A percentile compares a stretch with the other conserved stretches of the same genome.
Evolutionary conservation across 495 filamentous ascomycete species (phyloP).

Genomic region (Hypoxylon perforatum): DNA sequence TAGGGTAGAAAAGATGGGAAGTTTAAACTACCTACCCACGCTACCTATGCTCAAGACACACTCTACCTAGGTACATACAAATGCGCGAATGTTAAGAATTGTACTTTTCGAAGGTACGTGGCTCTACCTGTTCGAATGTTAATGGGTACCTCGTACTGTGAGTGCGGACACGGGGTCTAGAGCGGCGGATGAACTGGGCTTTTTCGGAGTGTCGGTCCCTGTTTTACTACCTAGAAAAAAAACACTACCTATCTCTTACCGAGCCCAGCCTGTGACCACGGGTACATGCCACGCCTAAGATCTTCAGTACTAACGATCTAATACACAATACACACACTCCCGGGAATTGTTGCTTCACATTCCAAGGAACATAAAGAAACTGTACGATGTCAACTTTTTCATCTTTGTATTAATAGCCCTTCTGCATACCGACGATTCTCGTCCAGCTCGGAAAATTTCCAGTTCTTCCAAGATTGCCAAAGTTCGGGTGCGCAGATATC

Average conservation of each 20-base stretch:
- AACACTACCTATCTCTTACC: slow-evolving; percentile 1
- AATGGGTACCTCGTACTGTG: slow-evolving; percentile 22
- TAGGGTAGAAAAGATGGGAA: slow-evolving; percentile 16
- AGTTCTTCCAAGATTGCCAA: slow-evolving; percentile 11
- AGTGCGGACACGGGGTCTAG: slow-evolving; percentile 38
- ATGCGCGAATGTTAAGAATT: not conserved
- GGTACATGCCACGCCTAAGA: not conserved
- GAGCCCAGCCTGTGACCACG: not conserved
- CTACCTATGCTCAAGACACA: slow-evolving; percentile 10
- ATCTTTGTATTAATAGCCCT: not conserved
- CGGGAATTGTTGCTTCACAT: slow-evolving; percentile 1
- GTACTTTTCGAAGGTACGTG: slow-evolving; percentile 6
- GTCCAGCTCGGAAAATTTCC: slow-evolving; percentile 2
- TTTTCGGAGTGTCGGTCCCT: slow-evolving; percentile 43
- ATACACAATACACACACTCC: slow-evolving; percentile 1
- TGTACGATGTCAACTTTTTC: not conserved
- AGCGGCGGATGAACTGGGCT: slow-evolving; percentile 33
- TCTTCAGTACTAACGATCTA: too few species aligned
- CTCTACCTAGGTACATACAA: too few species aligned
- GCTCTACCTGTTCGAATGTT: not conserved
- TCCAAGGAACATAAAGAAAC: not conserved
- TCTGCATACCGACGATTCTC: not conserved
- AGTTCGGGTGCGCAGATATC: slow-evolving; percentile 18
- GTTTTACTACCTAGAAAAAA: slow-evolving; percentile 31
- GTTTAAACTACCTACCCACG: slow-evolving; percentile 5